phyloP scores from a whole-genome alignment of 2,329 filamentous ascomycete species.

The Nemania abortiva region DNA sequence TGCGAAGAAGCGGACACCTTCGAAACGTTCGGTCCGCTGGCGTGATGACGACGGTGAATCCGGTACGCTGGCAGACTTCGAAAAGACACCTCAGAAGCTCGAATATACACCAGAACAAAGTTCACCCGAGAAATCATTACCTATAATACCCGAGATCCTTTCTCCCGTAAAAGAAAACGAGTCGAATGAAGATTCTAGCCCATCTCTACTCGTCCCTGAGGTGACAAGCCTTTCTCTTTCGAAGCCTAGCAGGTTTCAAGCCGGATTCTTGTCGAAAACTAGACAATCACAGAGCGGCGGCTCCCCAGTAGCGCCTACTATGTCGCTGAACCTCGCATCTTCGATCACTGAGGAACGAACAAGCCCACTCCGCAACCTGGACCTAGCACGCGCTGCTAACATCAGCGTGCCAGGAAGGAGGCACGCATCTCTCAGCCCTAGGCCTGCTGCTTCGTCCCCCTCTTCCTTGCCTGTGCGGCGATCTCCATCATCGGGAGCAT shows the following conservation, averaged over 20 bases:
- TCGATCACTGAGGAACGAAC: constrained; percentile 67
- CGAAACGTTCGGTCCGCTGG: constrained; percentile 88
- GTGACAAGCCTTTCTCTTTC: constrained; percentile 52
- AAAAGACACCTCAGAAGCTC: constrained; percentile 84
- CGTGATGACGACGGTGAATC: constrained; percentile 87
- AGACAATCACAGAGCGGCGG: constrained; percentile 60
- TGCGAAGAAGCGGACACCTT: constrained; percentile 77
- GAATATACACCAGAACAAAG: constrained; percentile 66
- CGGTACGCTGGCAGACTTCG: constrained; percentile 88
- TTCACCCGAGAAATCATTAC: constrained; percentile 63
- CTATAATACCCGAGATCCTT: constrained; percentile 63
- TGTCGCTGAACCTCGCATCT: constrained; percentile 69
- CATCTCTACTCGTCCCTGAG: constrained; percentile 69
- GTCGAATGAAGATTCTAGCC: constrained; percentile 68
- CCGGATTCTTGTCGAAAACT: constrained; percentile 81
- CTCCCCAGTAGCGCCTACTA: constrained; percentile 71
- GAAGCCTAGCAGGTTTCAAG: constrained; percentile 84
- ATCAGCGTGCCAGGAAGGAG: constrained; percentile 61
- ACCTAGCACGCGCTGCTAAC: constrained; percentile 62
- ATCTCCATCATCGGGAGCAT: constrained; percentile 53
- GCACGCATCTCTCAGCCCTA: constrained; percentile 50
- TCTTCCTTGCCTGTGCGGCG: constrained; percentile 49
- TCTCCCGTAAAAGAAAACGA: constrained; percentile 65
- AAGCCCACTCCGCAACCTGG: constrained; percentile 63
- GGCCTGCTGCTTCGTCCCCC: constrained; percentile 39